These are phyloP conservation scores for Aspergillaceae sp. DNA, from an alignment of 2,329 filamentous ascomycete genomes.

Conservation along the genomic window DNA sequence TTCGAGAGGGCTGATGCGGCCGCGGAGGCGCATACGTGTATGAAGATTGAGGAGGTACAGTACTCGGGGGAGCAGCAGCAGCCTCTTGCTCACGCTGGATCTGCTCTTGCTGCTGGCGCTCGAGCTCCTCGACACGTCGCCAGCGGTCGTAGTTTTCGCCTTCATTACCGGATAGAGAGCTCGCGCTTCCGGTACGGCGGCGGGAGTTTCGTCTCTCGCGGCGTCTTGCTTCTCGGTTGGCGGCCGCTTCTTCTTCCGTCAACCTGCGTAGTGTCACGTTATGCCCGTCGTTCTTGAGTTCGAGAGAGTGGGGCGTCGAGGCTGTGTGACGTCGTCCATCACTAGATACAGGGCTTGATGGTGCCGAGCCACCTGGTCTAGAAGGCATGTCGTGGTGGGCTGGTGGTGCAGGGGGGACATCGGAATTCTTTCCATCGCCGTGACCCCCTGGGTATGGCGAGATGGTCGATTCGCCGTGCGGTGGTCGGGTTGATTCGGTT, in stretches of 20 bases:
- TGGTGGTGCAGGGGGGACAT: conserved; percentile 34
- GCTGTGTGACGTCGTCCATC: conserved; percentile 31
- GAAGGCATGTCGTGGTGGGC: conserved; percentile 31
- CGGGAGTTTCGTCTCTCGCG: conserved; percentile 36
- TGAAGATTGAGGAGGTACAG: conserved; percentile 17
- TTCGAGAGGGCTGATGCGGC: conserved; percentile 11
- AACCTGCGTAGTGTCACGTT: conserved; percentile 55
- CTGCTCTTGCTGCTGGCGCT: conserved; percentile 39
- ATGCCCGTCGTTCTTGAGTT: conserved; percentile 55
- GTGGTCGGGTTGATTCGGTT: conserved; percentile 26
- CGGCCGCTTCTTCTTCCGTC: conserved; percentile 54
- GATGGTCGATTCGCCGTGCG: conserved; percentile 26
- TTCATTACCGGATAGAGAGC: conserved; percentile 35
- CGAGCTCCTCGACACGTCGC: conserved; percentile 42
- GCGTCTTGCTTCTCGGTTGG: conserved; percentile 48
- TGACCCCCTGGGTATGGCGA: conserved; percentile 24
- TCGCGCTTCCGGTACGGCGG: conserved; percentile 32
- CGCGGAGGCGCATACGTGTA: conserved; percentile 15
- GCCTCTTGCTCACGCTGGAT: conserved; percentile 32
- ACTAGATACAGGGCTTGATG: conserved; percentile 12
- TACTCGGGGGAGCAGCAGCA: conserved; percentile 19
- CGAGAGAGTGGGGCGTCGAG: conserved; percentile 55
- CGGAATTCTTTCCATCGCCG: conserved; percentile 20
- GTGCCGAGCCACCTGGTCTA: conserved; percentile 20
- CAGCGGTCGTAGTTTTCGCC: conserved; percentile 33